Evolutionary conservation across 139 green algal species (phyloP), one percentile per base, ranked within the genome.

Genomic region (Ettlia oleoabundans): DNA sequence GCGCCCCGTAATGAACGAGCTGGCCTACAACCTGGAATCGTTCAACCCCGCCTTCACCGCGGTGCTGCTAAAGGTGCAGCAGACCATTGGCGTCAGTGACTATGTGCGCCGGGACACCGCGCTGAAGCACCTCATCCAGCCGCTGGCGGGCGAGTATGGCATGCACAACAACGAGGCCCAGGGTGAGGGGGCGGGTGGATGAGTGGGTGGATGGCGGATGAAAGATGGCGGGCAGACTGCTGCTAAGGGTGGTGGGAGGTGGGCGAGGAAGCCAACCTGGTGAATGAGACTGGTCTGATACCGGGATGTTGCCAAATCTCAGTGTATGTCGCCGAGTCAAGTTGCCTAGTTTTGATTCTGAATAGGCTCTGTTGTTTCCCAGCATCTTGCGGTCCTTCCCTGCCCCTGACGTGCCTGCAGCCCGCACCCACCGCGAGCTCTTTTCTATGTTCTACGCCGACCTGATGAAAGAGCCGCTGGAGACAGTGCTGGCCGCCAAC

Each of bases 21-120:
- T 97, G 66, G 94, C 91, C 22, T 97, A 93, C 89, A 98, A 98
- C 86, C 88, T 98, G 78, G 95, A 98, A 91, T 96, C 93, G 2
- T 98, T 98, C 93, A 98, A 98, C 88, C 95, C 95, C 33, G 93
- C 93, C 78, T 98, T 98, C 86, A 95, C 95, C 24, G 90, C 91
- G n/a, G 92, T 93, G 62, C 82, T 98, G 76, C 92, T 98, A 37
- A 89, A 91, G 88, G 93, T 95, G 32, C 86, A 88, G 72, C 80
- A 83, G 77, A 98, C 88, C 65, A 94, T 98, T 78, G 94, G 94
- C 21, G 33, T 82, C 53, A 91, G 67, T 33, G 93, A 97, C 79
- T 98, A 98, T 75, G 91, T 95, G 62, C 85, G 88, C 55, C 88
- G 95, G 37, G 95, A 98, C 88, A 83, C 90, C 76, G 92, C 92